Evolutionary conservation across 768 basidiomycete genomes (phyloP), one percentile per base, ranked within the genome.

Genomic region (Gelatoporia subvermispora): DNA sequence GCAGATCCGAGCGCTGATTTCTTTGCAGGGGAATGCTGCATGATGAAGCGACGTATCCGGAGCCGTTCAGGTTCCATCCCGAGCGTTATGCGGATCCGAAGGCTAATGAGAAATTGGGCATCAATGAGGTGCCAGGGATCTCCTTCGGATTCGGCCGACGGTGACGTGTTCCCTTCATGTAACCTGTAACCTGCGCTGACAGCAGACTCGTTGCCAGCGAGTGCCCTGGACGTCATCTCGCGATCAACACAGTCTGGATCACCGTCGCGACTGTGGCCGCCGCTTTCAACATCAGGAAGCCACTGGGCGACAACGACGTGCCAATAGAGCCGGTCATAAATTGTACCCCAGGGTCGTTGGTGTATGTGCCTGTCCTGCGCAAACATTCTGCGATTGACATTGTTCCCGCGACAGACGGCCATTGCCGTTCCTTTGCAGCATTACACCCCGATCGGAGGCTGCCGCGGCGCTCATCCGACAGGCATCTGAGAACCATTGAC

Each of bases 151-250:
- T 58, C 43, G 57, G 57, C 15, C 47, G 57, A 21, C 46, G 54
- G 54, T 55, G 23, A 16, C 31, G 15, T 10, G 13, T 3, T 20
- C 13, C 18, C n/a, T 18, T 22, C 35, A 13, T 13, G 15, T 24
- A 36, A 20, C 39, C 13, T 46, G 7, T 36, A 46, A 18, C 15
- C 22, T 4, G 9, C 41, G 28, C 18, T 42, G 41, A 17, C 28
- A 44, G 25, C n/a, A 18, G 10, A 17, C 16, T 10, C 18, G 15
- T 9, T 16, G 4, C 13, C 18, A 54, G 50, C 24, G 54, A 59
- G 3, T 62, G 62, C 45, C 59, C 60, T n/a, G 63, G 63, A 11
- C 50, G 44, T 25, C 49, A 49, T 38, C 38, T 64, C 8, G 60
- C 60, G 20, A 52, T 60, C n/a, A 47, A 56, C 36, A 53, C 57